Percentiles rank a stretch among this genome's conserved stretches.
These are phyloP conservation scores for Candida chauliodis DNA, from an alignment of 805 yeast genomes.

Conservation along the genomic window DNA sequence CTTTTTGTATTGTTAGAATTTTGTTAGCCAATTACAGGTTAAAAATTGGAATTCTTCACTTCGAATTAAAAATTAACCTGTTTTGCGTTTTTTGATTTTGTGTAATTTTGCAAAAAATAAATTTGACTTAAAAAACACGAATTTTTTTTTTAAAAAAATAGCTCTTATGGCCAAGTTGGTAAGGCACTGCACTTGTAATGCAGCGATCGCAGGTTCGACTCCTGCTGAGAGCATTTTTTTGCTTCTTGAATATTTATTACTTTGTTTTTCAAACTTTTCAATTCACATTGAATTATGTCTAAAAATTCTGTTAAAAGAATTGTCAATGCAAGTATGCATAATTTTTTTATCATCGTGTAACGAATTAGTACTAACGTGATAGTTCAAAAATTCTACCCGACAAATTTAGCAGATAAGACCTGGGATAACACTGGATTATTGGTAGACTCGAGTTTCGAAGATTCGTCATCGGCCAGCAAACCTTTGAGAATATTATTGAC, in stretches of 20 bases:
- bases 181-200: constrained; percentile 8
- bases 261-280: not conserved
- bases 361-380: constrained; percentile 9
- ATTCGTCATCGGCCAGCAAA: not conserved
- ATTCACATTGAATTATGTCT: constrained; percentile 31
- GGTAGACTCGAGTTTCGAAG: constrained; percentile 57
- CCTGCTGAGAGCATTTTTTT: constrained; percentile 5
- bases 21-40: no score
- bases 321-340: constrained; percentile 36
- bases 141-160: not conserved
- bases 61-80: no score
- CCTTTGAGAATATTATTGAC: constrained; percentile 54
- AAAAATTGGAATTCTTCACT: no score
- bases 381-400: constrained; percentile 79
- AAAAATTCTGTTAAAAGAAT: constrained; percentile 42
- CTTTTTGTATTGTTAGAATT: no score
- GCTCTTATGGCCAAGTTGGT: constrained; percentile 8
- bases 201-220: constrained; percentile 9
- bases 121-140: no score
- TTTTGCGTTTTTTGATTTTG: no score
- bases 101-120: no score
- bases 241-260: no score
- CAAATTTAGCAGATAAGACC: constrained; percentile 71
- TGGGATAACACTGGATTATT: constrained; percentile 97
- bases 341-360: no score